A percentile compares a stretch with the other conserved stretches of the same genome.
phyloP scores from a whole-genome alignment of 768 basidiomycete genomes.

The Pisolithus microcarpus region DNA sequence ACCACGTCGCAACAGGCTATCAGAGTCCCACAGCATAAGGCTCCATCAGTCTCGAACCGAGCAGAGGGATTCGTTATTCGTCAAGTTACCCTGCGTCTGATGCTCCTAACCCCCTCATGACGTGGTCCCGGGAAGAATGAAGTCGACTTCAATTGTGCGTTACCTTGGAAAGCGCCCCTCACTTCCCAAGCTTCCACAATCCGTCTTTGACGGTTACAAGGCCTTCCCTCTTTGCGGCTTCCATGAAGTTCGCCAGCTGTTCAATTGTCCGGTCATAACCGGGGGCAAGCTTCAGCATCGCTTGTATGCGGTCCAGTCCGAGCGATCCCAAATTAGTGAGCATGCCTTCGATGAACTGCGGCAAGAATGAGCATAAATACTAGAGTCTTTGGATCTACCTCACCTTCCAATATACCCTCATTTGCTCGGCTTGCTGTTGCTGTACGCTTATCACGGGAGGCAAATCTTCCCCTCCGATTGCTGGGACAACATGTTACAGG shows the following conservation, averaged over 20 bases:
- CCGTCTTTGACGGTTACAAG: constrained; percentile 67
- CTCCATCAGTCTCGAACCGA: too few relatives aligned
- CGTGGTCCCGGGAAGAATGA: too few relatives aligned
- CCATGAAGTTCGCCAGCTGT: constrained; percentile 74
- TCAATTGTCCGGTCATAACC: constrained; percentile 76
- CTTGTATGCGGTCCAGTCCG: constrained; percentile 76
- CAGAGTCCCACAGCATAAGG: too few relatives aligned
- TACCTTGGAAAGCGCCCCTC: neutral
- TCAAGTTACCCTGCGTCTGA: too few relatives aligned
- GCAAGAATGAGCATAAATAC: neutral
- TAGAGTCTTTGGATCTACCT: neutral
- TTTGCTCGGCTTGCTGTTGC: constrained; percentile 78
- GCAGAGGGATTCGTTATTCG: too few relatives aligned
- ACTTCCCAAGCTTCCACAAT: constrained; percentile 50
- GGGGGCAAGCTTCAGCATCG: constrained; percentile 79
- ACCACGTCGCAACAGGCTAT: too few relatives aligned
- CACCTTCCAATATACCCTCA: constrained; percentile 87
- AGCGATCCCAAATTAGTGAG: constrained; percentile 78
- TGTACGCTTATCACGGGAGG: constrained; percentile 50
- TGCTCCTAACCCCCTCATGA: too few relatives aligned
- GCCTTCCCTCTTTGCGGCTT: constrained; percentile 72
- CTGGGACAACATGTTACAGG: constrained; percentile 5
- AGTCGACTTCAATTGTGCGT: neutral
- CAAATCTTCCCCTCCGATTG: constrained; percentile 38
- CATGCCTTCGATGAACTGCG: constrained; percentile 85